Evolutionary conservation across 257 asterid species (phyloP).

Genomic region (Pogostemon cablin): DNA sequence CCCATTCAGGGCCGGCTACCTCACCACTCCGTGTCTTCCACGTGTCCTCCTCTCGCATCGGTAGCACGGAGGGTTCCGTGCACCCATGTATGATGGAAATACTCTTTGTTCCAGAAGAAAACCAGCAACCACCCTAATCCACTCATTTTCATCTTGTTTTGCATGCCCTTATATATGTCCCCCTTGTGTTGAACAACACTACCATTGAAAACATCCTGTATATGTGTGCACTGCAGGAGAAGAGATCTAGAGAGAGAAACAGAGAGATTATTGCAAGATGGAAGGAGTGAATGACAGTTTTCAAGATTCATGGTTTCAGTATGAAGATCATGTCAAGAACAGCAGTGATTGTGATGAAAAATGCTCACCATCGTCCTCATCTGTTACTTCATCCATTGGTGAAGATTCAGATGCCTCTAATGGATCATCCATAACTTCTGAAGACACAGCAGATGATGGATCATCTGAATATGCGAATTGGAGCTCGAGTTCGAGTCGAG

Average conservation of each 20-base stretch:
- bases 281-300: slow-evolving; percentile 40
- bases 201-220: not conserved
- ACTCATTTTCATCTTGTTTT: slow-evolving; percentile 30
- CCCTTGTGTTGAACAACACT: slow-evolving; percentile 15
- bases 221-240: slow-evolving; percentile 3
- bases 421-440: slow-evolving; percentile 50
- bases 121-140: slow-evolving; percentile 44
- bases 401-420: slow-evolving; percentile 56
- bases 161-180: slow-evolving; percentile 35
- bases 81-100: slow-evolving; percentile 16
- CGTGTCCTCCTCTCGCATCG: slow-evolving; percentile 31
- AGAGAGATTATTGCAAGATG: slow-evolving; percentile 35
- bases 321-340: slow-evolving; percentile 25
- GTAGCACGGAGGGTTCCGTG: slow-evolving; percentile 22
- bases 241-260: slow-evolving; percentile 12
- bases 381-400: slow-evolving; percentile 43
- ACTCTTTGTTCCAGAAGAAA: slow-evolving; percentile 35
- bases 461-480: slow-evolving; percentile 53
- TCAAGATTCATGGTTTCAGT: slow-evolving; percentile 50
- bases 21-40: slow-evolving; percentile 22
- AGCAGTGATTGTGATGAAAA: slow-evolving; percentile 21
- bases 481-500: slow-evolving; percentile 38
- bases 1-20: slow-evolving; percentile 13
- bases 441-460: slow-evolving; percentile 65
- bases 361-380: slow-evolving; percentile 41